A percentile compares a stretch with the other conserved stretches of the same genome.
Conservation (phyloP, 306 rosid species). For the Hylodesmum podocarpum region DNA sequence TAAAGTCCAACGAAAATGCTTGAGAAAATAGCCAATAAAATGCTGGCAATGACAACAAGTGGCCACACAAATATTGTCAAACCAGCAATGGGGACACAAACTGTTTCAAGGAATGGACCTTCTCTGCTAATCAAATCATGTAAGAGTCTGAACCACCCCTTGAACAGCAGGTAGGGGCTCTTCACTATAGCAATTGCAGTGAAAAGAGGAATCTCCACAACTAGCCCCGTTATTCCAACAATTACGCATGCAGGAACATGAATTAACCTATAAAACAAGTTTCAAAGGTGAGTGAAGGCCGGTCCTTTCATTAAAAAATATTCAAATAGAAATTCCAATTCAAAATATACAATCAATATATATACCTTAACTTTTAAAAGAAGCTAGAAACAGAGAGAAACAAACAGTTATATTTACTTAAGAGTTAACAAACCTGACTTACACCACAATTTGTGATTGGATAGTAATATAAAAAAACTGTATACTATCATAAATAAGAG, state of each 20-base stretch:
- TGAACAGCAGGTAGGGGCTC: conserved; percentile 75
- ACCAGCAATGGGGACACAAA: conserved; percentile 88
- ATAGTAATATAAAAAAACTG: too few species aligned
- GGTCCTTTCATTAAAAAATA: background rate
- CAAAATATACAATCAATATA: background rate
- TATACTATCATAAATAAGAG: too few species aligned
- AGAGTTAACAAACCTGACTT: background rate
- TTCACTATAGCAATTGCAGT: conserved; percentile 68
- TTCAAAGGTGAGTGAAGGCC: background rate
- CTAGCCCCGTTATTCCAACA: conserved; percentile 60
- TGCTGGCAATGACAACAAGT: conserved; percentile 68
- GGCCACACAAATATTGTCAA: conserved; percentile 87
- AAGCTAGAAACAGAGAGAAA: background rate
- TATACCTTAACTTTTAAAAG: background rate
- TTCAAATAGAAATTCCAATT: background rate
- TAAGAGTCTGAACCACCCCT: conserved; percentile 72
- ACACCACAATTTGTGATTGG: too few species aligned
- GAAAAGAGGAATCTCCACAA: conserved; percentile 65
- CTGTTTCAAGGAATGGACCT: conserved; percentile 91
- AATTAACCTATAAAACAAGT: conserved; percentile 58
- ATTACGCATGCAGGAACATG: conserved; percentile 72
- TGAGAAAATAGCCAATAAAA: conserved; percentile 57
- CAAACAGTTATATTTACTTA: background rate
- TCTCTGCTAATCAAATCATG: conserved; percentile 80
- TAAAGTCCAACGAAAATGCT: conserved; percentile 76